These are phyloP conservation scores for Pythium apleroticum DNA, from an alignment of 352 stramenopile species.

Conservation along the genomic window DNA sequence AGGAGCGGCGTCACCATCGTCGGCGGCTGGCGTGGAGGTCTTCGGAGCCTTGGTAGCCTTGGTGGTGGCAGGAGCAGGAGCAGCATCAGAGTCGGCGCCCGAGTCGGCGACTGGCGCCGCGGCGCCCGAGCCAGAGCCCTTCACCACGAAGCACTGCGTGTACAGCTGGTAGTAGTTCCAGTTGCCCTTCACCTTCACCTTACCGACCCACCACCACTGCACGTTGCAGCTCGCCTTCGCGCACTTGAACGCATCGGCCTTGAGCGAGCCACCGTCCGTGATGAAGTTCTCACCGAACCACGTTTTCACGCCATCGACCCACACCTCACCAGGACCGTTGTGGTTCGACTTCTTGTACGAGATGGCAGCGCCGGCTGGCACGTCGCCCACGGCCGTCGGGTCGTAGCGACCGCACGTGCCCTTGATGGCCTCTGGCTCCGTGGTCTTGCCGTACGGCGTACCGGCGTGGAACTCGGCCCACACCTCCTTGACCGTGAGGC, in stretches of 20 bases:
- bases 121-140: constrained; percentile 16
- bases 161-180: constrained; percentile 34
- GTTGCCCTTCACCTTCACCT: constrained; percentile 27
- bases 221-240: constrained; percentile 25
- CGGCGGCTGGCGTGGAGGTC: background rate
- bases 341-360: constrained; percentile 33
- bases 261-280: constrained; percentile 20
- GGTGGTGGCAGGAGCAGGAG: background rate
- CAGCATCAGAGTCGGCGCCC: background rate
- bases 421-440: constrained; percentile 20
- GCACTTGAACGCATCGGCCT: constrained; percentile 22
- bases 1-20: constrained; percentile 2
- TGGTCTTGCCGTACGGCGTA: constrained; percentile 20
- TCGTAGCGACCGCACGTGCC: constrained; percentile 25
- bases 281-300: constrained; percentile 29
- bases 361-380: constrained; percentile 23
- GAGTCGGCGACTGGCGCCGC: background rate
- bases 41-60: background rate
- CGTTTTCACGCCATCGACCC: constrained; percentile 23
- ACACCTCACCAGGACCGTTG: constrained; percentile 29
- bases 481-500: constrained; percentile 21
- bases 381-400: constrained; percentile 17
- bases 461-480: constrained; percentile 24
- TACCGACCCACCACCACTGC: constrained; percentile 29
- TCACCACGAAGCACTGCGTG: constrained; percentile 29